Evolutionary conservation across 257 asterid species (phyloP), one percentile per base, ranked within the genome.

Genomic region (Jacaranda copaia): DNA sequence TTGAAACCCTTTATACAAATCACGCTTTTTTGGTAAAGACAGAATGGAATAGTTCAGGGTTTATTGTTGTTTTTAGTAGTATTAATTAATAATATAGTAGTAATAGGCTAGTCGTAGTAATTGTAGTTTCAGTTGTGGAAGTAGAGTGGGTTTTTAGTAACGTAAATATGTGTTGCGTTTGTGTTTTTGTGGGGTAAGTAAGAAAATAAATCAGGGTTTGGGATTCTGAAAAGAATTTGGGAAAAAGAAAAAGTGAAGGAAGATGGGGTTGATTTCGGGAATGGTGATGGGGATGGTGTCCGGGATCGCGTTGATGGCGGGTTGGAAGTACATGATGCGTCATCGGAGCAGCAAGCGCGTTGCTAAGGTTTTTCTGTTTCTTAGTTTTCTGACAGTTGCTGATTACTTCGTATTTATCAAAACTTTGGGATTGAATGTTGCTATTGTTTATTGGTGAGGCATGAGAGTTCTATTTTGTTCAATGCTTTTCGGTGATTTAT

Each of bases 181-280:
- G n/a, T 32, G 45, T 16, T 73, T 73, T 16, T 16, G 10, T 5
- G 40, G 58, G 59, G 66, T 51, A 32, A 51, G 53, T 18, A n/a
- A 19, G 18, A 16, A 52, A 45, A 25, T 25, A 20, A 67, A 38
- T 58, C 64, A 38, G 61, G 77, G 77, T 40, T 68, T n/a, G 52
- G 25, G 36, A 25, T 45, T 83, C 43, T 43, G 76, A 15, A 36
- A 52, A 6, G 39, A 52, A 18, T 15, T 70, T 53, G 78, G 18
- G 69, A 13, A 39, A 55, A 68, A 49, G 48, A 16, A 55, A 8
- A 12, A 36, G 70, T 11, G 40, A 15, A 68, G 77, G 51, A 78
- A 79, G 77, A 94, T 95, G 99, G 98, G 99, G 76, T 84, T 95
- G 84, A 78, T 93, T 69, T 87, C 99, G 74, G 98, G 98, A 77